Evolutionary conservation across 305 asterid species (phyloP).

Genomic region (Fraxinus paxiana): DNA sequence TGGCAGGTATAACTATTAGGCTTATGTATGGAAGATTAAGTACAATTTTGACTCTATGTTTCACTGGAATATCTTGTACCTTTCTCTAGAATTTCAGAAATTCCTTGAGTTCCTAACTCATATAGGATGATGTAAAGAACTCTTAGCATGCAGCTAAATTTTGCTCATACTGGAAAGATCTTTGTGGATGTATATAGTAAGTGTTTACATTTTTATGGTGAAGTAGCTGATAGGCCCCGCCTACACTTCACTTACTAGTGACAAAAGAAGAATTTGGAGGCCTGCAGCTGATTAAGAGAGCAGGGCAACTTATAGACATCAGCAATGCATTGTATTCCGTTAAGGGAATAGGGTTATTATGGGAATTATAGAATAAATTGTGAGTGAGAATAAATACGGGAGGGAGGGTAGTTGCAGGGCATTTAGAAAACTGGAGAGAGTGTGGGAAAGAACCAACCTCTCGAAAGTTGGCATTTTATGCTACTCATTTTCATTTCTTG

Average conservation of each 20-base stretch:
- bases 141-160: not conserved
- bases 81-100: slow-evolving; percentile 12
- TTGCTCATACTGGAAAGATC: not conserved
- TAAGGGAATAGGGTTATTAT: not conserved
- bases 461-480: not conserved
- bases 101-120: slow-evolving; percentile 8
- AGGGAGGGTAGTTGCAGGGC: not conserved
- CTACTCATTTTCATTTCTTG: not conserved
- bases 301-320: not conserved
- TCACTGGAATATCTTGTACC: not conserved
- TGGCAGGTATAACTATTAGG: slow-evolving; percentile 63
- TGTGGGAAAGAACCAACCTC: not conserved
- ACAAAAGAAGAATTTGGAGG: not conserved
- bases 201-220: not conserved
- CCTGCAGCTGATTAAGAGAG: not conserved
- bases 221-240: not conserved
- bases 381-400: not conserved
- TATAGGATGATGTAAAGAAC: not conserved
- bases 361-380: not conserved
- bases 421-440: not conserved
- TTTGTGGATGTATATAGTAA: not conserved
- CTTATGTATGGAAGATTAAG: slow-evolving; percentile 4
- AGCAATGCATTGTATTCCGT: not conserved
- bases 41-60: not conserved
- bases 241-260: not conserved